Evolutionary conservation across 495 filamentous ascomycete species (phyloP).

Genomic region (Penicillium roqueforti): DNA sequence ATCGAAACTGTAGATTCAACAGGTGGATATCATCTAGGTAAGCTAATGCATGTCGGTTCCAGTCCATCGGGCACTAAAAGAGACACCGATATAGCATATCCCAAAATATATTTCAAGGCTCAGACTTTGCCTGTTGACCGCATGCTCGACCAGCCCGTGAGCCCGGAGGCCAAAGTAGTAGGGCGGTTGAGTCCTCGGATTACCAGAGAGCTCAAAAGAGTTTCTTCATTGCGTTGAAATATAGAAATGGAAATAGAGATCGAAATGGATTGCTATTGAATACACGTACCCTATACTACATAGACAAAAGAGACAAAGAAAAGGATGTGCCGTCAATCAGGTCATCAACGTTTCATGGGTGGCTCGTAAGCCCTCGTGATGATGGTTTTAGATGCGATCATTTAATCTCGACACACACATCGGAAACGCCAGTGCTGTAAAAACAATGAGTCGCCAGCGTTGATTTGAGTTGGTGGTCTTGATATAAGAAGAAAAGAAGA

Average conservation of each 20-base stretch:
- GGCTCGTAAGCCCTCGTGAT: constrained; percentile 89
- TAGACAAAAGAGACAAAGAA: constrained; percentile 11
- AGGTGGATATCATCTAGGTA: background rate
- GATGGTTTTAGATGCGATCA: constrained; percentile 96
- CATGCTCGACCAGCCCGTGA: constrained; percentile 61
- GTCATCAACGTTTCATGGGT: constrained; percentile 98
- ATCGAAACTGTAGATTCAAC: too few relatives aligned
- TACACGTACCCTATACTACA: constrained; percentile 21
- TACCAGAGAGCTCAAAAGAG: constrained; percentile 66
- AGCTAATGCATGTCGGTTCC: background rate
- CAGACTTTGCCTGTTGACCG: constrained; percentile 71
- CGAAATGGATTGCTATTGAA: constrained; percentile 13
- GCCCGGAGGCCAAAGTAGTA: constrained; percentile 33
- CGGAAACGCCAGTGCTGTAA: constrained; percentile 81
- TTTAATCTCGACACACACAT: constrained; percentile 81
- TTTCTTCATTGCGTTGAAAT: constrained; percentile 51
- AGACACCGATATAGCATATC: background rate
- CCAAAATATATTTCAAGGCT: constrained; percentile 23
- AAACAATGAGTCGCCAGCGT: constrained; percentile 56
- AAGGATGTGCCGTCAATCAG: constrained; percentile 75
- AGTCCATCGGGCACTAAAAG: background rate
- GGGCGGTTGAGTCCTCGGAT: constrained; percentile 67
- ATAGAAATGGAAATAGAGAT: background rate
- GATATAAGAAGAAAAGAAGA: constrained; percentile 48
- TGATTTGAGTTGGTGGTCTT: constrained; percentile 96